phyloP scores from a whole-genome alignment of 1,284 basidiomycete genomes.

The Malassezia obtusa region DNA sequence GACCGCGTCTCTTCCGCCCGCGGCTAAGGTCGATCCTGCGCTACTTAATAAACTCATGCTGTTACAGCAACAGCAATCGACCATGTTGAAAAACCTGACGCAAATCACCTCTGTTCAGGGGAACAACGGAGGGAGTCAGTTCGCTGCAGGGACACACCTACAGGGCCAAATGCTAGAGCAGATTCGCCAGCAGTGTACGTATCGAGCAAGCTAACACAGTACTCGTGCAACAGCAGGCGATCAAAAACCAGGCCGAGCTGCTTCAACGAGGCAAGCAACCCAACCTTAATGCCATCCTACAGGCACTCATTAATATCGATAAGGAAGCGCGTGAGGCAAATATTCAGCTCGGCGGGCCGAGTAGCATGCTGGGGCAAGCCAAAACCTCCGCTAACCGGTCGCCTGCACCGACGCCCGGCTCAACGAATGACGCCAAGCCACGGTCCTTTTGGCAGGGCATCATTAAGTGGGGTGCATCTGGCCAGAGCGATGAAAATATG shows the following conservation, averaged over 20 bases:
- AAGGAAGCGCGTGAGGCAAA: slow-evolving; percentile 36
- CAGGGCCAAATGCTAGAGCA: slow-evolving; percentile 27
- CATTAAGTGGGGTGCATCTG: slow-evolving; percentile 28
- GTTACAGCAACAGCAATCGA: slow-evolving; percentile 30
- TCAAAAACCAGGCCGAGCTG: slow-evolving; percentile 23
- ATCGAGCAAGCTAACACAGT: neutral
- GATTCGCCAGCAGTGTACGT: slow-evolving; percentile 22
- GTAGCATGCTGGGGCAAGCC: slow-evolving; percentile 4
- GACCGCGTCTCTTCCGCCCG: neutral
- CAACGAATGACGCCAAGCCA: neutral
- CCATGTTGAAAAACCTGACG: slow-evolving; percentile 34
- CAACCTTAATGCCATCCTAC: slow-evolving; percentile 27
- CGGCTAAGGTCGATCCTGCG: slow-evolving; percentile 20
- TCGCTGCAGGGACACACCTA: slow-evolving; percentile 15
- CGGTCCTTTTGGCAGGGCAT: slow-evolving; percentile 33
- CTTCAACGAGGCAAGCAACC: slow-evolving; percentile 21
- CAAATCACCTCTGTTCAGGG: slow-evolving; percentile 19
- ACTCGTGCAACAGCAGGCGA: slow-evolving; percentile 25
- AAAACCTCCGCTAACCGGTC: neutral
- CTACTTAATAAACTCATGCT: slow-evolving; percentile 26
- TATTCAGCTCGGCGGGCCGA: slow-evolving; percentile 27
- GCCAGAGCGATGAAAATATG: slow-evolving; percentile 18
- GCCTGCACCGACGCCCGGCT: neutral
- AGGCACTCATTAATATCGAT: slow-evolving; percentile 32
- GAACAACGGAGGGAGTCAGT: neutral